These are phyloP conservation scores for Phytopythium mirpurense DNA, from an alignment of 352 stramenopile species.

Conservation along the genomic window DNA sequence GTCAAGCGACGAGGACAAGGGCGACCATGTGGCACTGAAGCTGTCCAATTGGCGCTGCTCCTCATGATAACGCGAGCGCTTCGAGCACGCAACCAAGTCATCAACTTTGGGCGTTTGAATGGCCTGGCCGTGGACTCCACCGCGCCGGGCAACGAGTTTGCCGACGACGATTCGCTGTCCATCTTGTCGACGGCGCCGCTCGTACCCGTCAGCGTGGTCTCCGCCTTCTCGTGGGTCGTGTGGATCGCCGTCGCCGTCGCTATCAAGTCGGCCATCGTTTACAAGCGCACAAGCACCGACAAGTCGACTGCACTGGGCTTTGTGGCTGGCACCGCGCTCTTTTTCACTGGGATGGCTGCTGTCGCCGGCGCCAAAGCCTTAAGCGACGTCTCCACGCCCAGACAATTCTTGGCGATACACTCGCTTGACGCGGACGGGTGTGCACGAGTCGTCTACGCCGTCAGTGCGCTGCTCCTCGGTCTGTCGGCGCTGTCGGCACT, in stretches of 20 bases:
- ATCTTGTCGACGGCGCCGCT: constrained; percentile 70
- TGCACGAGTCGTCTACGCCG: constrained; percentile 46
- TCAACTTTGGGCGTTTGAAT: constrained; percentile 85
- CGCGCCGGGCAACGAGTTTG: constrained; percentile 62
- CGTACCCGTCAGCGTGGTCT: constrained; percentile 20
- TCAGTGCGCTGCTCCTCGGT: constrained; percentile 10
- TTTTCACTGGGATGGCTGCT: constrained; percentile 19
- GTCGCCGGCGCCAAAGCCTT: neutral
- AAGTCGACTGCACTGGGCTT: neutral
- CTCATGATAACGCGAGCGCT: constrained; percentile 53
- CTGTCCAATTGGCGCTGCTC: constrained; percentile 18
- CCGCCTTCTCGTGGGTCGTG: constrained; percentile 17
- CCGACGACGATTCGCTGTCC: constrained; percentile 69
- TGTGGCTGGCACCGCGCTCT: constrained; percentile 12
- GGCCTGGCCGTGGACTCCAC: constrained; percentile 37
- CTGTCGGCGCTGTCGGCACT: constrained; percentile 8
- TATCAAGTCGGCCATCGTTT: neutral
- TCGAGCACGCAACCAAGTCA: constrained; percentile 78
- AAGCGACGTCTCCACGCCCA: neutral
- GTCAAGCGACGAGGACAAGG: neutral
- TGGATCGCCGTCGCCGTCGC: constrained; percentile 32
- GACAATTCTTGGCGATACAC: neutral
- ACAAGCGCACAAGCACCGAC: neutral
- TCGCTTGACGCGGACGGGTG: constrained; percentile 26
- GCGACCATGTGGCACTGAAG: neutral